Conservation (phyloP, 176 grass and related monocot species). For the Ensete glaucum region DNA sequence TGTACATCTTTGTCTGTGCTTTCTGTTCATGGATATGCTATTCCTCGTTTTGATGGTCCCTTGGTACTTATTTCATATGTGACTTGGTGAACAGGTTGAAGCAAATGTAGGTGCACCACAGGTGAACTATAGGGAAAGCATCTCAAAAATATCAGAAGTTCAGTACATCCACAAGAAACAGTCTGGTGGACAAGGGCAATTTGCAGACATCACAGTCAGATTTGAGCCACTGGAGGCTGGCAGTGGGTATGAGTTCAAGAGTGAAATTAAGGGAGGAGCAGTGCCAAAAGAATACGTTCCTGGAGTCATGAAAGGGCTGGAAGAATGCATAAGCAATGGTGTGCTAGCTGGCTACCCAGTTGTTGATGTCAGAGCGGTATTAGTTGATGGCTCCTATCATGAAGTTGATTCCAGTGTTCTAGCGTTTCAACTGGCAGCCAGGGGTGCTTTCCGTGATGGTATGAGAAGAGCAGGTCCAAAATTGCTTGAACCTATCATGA, state of each 20-base stretch:
- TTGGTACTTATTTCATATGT: neutral
- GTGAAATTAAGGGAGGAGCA: slow-evolving; percentile 85
- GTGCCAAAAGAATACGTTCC: slow-evolving; percentile 96
- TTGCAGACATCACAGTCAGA: slow-evolving; percentile 80
- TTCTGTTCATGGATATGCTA: neutral
- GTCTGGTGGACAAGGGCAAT: slow-evolving; percentile 90
- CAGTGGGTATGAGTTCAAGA: slow-evolving; percentile 94
- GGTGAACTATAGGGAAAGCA: slow-evolving; percentile 99
- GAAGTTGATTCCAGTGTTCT: slow-evolving; percentile 97
- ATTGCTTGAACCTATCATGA: slow-evolving; percentile 91
- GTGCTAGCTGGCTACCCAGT: slow-evolving; percentile 89
- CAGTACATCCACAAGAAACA: slow-evolving; percentile 93
- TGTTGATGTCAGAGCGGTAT: slow-evolving; percentile 69
- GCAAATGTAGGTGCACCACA: slow-evolving; percentile 97
- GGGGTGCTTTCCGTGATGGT: slow-evolving; percentile 85
- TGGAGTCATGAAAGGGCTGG: slow-evolving; percentile 89
- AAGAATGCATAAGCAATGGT: slow-evolving; percentile 88
- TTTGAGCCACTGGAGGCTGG: slow-evolving; percentile 87
- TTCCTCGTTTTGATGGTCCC: neutral
- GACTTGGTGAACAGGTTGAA: slow-evolving; percentile 55
- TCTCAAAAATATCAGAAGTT: slow-evolving; percentile 75
- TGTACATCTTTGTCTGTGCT: neutral
- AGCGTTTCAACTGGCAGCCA: slow-evolving; percentile 91
- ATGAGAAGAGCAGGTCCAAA: slow-evolving; percentile 76
- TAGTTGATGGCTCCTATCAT: slow-evolving; percentile 92